These are phyloP conservation scores for Candida krabiensis DNA, from an alignment of 805 yeast genomes.

Conservation along the genomic window DNA sequence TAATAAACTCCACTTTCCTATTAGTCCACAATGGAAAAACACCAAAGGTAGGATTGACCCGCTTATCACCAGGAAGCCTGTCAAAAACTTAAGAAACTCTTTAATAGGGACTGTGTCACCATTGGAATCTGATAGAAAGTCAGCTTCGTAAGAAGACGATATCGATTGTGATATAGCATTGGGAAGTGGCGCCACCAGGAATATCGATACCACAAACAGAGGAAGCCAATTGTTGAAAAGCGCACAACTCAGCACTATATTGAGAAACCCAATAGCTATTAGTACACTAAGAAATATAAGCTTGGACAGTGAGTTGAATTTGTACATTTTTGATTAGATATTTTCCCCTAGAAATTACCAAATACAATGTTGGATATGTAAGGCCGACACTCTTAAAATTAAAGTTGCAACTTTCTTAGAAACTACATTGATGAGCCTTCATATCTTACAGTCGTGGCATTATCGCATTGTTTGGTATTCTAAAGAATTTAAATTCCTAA, in stretches of 20 bases:
- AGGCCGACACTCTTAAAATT: too few species aligned
- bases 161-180: conserved; percentile 29
- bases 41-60: conserved; percentile 34
- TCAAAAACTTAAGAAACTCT: conserved; percentile 31
- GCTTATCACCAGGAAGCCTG: conserved; percentile 35
- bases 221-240: conserved; percentile 90
- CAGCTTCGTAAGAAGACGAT: conserved; percentile 28
- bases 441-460: too few species aligned
- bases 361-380: too few species aligned
- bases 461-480: too few species aligned
- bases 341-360: too few species aligned
- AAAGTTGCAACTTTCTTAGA: too few species aligned
- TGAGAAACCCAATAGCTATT: conserved; percentile 84
- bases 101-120: conserved; percentile 22
- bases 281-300: conserved; percentile 73
- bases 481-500: too few species aligned
- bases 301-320: conserved; percentile 62
- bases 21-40: conserved; percentile 30
- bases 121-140: conserved; percentile 29
- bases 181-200: conserved; percentile 38
- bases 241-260: conserved; percentile 85
- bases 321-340: conserved; percentile 16
- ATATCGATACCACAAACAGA: conserved; percentile 53
- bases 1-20: conserved; percentile 31
- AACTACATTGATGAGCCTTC: too few species aligned